Evolutionary conservation across 2,329 filamentous ascomycete genomes (phyloP), one percentile per base, ranked within the genome.

Genomic region (Hypoxylon sp.): DNA sequence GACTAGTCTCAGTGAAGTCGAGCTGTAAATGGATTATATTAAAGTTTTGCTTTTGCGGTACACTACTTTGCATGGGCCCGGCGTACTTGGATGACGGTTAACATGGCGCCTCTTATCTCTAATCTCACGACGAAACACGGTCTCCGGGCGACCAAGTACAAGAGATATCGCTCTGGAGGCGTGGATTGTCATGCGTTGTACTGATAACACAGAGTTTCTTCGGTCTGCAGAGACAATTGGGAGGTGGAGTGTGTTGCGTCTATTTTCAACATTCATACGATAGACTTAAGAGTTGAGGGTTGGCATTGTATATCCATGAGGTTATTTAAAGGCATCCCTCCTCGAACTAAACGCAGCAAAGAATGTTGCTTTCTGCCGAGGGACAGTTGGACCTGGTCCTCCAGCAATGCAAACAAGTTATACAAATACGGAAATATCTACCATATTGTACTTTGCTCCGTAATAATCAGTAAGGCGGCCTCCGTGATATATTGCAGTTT

Each of bases 11-110:
- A 44, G 48, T 44, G 42, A 44, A 54, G 10, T 31, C 29, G 29
- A 6, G 29, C 29, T 29, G n/a, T 26, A 59, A 11, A 50, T 60
- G 31, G 6, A 29, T 62, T 69, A 39, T 59, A 59, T 44, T 46
- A 35, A 17, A 51, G 57, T 55, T 64, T 56, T 65, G 61, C 58
- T 63, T 68, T 63, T 50, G 26, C 48, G 56, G 37, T 56, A 66
- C 65, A 68, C 22, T 63, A 69, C 58, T 44, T 68, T 68, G 68
- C 64, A 68, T 71, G 70, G 70, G 48, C 29, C 48, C 44, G 70
- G 70, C 70, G 70, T 67, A 70, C 33, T 66, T 72, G 65, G 70
- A 71, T 71, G 63, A 61, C 26, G 68, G 62, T 44, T 44, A 46
- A 55, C 70, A 66, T 63, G 62, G 59, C 46, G 47, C 51, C 66